Conservation (phyloP, 306 rosid genomes). For the Fragaria iinumae region DNA sequence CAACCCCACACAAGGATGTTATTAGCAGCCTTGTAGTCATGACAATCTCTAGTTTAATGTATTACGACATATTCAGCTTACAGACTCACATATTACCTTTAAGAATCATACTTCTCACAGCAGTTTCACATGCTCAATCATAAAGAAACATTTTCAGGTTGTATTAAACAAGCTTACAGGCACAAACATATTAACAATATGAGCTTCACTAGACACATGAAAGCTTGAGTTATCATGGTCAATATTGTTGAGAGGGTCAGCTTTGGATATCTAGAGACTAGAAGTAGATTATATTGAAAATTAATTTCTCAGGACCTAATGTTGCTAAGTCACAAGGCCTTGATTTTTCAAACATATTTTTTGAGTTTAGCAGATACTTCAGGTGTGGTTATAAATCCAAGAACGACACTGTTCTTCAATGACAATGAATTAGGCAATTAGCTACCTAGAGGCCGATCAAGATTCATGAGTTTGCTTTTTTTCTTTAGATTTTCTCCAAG, state of each 20-base stretch:
- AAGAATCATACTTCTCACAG: background rate
- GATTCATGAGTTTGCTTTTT: background rate
- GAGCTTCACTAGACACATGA: background rate
- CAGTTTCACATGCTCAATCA: background rate
- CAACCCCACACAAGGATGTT: background rate
- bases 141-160: background rate
- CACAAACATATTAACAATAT: background rate
- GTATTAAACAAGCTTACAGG: background rate
- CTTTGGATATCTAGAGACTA: background rate
- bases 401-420: background rate
- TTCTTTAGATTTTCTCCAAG: background rate
- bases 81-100: background rate
- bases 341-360: background rate
- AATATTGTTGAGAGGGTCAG: background rate
- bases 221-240: background rate
- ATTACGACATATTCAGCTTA: background rate
- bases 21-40: background rate
- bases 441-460: background rate
- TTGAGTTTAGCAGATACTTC: background rate
- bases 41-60: background rate
- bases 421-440: background rate
- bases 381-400: background rate
- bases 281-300: background rate
- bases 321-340: background rate
- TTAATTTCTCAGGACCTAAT: background rate